Percentiles rank a stretch among this genome's conserved stretches.
Conservation (phyloP, 2,329 filamentous ascomycete species). For the Pseudogymnoascus sp. region DNA sequence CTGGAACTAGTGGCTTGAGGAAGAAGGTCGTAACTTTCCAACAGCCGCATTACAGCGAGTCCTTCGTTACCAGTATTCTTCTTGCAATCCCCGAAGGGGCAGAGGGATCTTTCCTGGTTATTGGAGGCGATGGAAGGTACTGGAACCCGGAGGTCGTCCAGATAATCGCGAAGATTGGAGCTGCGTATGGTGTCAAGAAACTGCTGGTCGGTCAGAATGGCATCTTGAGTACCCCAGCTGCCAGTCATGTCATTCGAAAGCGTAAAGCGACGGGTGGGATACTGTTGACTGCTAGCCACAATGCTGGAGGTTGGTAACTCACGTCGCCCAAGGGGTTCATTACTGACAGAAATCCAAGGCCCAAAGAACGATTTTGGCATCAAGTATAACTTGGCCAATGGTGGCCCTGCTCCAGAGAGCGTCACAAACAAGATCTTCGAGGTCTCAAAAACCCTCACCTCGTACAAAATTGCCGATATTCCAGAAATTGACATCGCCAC, state of each 20-base stretch:
- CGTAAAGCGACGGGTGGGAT: constrained; percentile 94
- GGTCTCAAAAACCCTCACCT: constrained; percentile 78
- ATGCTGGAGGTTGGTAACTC: constrained; percentile 69
- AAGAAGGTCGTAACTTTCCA: constrained; percentile 99
- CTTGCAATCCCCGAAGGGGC: constrained; percentile 93
- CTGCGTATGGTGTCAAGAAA: constrained; percentile 98
- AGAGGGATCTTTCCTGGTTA: constrained; percentile 77
- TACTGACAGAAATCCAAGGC: constrained; percentile 42
- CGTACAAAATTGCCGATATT: constrained; percentile 87
- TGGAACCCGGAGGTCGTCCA: constrained; percentile 97
- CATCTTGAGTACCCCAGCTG: constrained; percentile 92
- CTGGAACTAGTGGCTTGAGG: constrained; percentile 94
- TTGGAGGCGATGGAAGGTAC: constrained; percentile 93
- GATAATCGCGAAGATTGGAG: constrained; percentile 93
- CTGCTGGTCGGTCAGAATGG: constrained; percentile 92
- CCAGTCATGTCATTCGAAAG: constrained; percentile 92
- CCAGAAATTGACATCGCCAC: constrained; percentile 77
- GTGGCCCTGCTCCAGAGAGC: constrained; percentile 88
- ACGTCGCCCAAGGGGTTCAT: constrained; percentile 1
- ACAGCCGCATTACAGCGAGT: constrained; percentile 88
- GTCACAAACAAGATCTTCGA: constrained; percentile 98
- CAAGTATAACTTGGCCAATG: constrained; percentile 98
- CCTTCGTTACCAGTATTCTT: constrained; percentile 89
- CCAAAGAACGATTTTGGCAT: constrained; percentile 96
- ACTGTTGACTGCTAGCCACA: constrained; percentile 93